These are phyloP conservation scores for Flaveria floridana DNA, from an alignment of 140 eudicot genomes.

Conservation along the genomic window DNA sequence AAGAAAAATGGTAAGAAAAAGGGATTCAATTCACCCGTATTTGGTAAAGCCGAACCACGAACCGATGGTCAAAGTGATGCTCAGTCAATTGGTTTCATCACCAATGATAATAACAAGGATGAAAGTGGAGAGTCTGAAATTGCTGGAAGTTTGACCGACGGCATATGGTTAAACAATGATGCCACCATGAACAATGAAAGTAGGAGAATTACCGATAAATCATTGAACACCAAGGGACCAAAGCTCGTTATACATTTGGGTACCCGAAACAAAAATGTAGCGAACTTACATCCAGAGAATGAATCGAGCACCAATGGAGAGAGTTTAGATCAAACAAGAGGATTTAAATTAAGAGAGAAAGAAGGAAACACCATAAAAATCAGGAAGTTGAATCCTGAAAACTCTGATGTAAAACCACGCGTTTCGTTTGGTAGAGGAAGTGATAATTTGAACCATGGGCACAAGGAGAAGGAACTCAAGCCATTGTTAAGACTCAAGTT, in stretches of 20 bases:
- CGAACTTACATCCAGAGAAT: slow-evolving; percentile 17
- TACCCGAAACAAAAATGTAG: slow-evolving; percentile 45
- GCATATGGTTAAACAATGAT: slow-evolving; percentile 45
- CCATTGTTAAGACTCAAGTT: slow-evolving; percentile 72
- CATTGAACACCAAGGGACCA: slow-evolving; percentile 56
- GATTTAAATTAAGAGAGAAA: slow-evolving; percentile 42
- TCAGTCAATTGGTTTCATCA: slow-evolving; percentile 41
- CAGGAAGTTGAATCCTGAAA: slow-evolving; percentile 44
- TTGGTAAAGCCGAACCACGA: slow-evolving; percentile 31
- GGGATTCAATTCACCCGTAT: slow-evolving; percentile 19
- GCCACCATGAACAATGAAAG: slow-evolving; percentile 39
- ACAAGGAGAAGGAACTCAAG: slow-evolving; percentile 52
- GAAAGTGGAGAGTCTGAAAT: slow-evolving; percentile 46
- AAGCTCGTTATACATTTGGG: slow-evolving; percentile 89
- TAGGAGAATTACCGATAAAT: slow-evolving; percentile 38
- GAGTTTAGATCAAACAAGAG: slow-evolving; percentile 39
- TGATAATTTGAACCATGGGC: slow-evolving; percentile 11
- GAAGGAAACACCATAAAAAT: slow-evolving; percentile 61
- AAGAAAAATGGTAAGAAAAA: slow-evolving; percentile 63
- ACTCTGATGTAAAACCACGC: slow-evolving; percentile 26
- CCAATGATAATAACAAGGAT: slow-evolving; percentile 38
- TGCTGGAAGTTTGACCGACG: slow-evolving; percentile 54
- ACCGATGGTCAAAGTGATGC: slow-evolving; percentile 45
- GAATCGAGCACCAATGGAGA: slow-evolving; percentile 40
- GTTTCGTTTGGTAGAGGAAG: slow-evolving; percentile 43